Evolutionary conservation across 2,329 filamentous ascomycete species (phyloP), one percentile per base, ranked within the genome.

Genomic region (Xylaria polymorpha): DNA sequence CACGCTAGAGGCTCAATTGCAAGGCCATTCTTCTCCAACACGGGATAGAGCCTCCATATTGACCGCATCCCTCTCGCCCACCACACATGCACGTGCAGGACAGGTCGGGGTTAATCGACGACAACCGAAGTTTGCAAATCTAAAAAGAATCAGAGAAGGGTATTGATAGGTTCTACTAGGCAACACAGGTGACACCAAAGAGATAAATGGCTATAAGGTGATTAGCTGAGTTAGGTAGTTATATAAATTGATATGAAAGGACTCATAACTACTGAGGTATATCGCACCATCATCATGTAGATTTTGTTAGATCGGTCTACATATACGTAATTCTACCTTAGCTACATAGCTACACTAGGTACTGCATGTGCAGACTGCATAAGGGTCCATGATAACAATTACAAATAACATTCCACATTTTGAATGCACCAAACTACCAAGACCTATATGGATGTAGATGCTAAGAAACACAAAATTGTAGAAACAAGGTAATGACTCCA

Each of bases 11-110:
- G 51, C 46, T 61, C 48, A 44, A 65, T n/a, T 20, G 37, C 44
- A 25, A 55, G 57, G 48, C 35, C 39, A 39, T 56, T 46, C 35
- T 48, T 50, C 57, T 57, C 48, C 44, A 53, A 59, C 25, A 25
- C 12, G 43, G 41, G 56, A 60, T 59, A 50, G 55, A 68, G 39
- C 48, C 55, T 64, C 60, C 29, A 62, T 64, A 60, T 46, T 29
- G 20, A 63, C 60, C 5, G 39, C 55, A 59, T 60, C 43, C 29
- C 32, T 58, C 59, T 59, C 59, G 41, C 53, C 59, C 37, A 37
- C 18, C 25, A 46, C 20, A 9, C 32, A 35, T 29, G 29, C 10
- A 53, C 20, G 20, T 25, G 44, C 20, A 25, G 9, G 1, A 8
- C n/a, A 48, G 12, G 44, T 25, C 20, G 5, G 44, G 3, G 20